phyloP scores from a whole-genome alignment of 1,284 basidiomycete species.

The Cryptococcus neoformans region DNA sequence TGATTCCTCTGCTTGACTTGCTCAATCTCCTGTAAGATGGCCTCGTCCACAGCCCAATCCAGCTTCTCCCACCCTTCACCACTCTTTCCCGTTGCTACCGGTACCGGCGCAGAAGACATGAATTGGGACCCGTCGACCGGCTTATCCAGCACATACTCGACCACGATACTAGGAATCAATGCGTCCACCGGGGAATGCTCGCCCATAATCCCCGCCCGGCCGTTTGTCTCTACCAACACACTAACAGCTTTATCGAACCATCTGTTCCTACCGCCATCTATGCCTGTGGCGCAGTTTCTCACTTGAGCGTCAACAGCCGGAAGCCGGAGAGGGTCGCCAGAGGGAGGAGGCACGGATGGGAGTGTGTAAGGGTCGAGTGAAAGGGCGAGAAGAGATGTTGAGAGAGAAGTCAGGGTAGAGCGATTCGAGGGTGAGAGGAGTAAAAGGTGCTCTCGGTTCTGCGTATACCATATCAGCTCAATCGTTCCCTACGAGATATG shows the following conservation, averaged over 20 bases:
- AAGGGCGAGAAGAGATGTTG: constrained; percentile 73
- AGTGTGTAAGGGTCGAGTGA: constrained; percentile 55
- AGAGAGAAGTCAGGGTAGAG: constrained; percentile 60
- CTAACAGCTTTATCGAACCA: constrained; percentile 92
- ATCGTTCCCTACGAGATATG: constrained; percentile 1
- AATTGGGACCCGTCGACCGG: constrained; percentile 57
- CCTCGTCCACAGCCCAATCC: constrained; percentile 71
- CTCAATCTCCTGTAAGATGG: constrained; percentile 59
- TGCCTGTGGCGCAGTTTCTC: constrained; percentile 66
- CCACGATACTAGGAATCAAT: constrained; percentile 84
- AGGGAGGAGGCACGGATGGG: constrained; percentile 42
- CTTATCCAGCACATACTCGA: constrained; percentile 74
- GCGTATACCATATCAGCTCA: constrained; percentile 23
- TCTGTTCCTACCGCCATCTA: constrained; percentile 70
- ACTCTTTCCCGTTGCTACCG: constrained; percentile 53
- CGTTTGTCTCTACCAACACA: constrained; percentile 79
- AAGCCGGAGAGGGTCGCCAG: constrained; percentile 52
- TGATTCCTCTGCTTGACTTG: constrained; percentile 62
- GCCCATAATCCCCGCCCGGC: constrained; percentile 80
- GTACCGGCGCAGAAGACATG: constrained; percentile 4
- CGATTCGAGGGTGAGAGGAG: constrained; percentile 65
- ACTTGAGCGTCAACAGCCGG: constrained; percentile 71
- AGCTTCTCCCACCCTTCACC: constrained; percentile 61
- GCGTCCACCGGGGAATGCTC: constrained; percentile 94
- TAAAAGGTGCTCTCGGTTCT: constrained; percentile 72